These are phyloP conservation scores for Leishmania martiniquensis DNA, from an alignment of 208 protist genomes.

Conservation along the genomic window DNA sequence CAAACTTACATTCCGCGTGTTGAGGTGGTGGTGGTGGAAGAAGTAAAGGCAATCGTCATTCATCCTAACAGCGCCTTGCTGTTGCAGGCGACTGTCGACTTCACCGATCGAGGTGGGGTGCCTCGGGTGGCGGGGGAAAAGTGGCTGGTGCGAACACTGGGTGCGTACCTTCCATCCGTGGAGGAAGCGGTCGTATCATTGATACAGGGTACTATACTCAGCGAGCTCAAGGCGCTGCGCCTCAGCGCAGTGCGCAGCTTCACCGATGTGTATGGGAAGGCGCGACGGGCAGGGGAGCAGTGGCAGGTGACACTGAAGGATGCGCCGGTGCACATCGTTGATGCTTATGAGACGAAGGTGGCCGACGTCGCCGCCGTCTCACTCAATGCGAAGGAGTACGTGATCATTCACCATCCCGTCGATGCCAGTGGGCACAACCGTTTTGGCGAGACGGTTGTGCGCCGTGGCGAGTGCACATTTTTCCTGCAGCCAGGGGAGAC, in stretches of 20 bases:
- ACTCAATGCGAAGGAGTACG: slow-evolving; percentile 91
- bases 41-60: slow-evolving; percentile 75
- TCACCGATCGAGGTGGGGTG: slow-evolving; percentile 73
- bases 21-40: slow-evolving; percentile 79
- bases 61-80: slow-evolving; percentile 86
- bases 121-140: slow-evolving; percentile 79
- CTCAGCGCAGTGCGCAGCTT: slow-evolving; percentile 80
- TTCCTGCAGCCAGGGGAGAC: slow-evolving; percentile 96
- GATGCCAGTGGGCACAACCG: slow-evolving; percentile 60
- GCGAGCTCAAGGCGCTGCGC: slow-evolving; percentile 77
- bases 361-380: slow-evolving; percentile 73
- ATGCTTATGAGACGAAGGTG: slow-evolving; percentile 87
- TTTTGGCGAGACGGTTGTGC: slow-evolving; percentile 87
- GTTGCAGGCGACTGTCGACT: slow-evolving; percentile 74
- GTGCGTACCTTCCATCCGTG: slow-evolving; percentile 90
- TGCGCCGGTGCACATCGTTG: slow-evolving; percentile 83
- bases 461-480: slow-evolving; percentile 91
- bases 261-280: slow-evolving; percentile 82
- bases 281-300: slow-evolving; percentile 73
- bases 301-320: slow-evolving; percentile 91
- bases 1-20: slow-evolving; percentile 91
- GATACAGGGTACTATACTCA: slow-evolving; percentile 83
- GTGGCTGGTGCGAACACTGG: slow-evolving; percentile 85
- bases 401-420: slow-evolving; percentile 93
- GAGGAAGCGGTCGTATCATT: slow-evolving; percentile 82